phyloP scores from a whole-genome alignment of 148 eudicot genomes.

The Rhododendron kiyosumense region DNA sequence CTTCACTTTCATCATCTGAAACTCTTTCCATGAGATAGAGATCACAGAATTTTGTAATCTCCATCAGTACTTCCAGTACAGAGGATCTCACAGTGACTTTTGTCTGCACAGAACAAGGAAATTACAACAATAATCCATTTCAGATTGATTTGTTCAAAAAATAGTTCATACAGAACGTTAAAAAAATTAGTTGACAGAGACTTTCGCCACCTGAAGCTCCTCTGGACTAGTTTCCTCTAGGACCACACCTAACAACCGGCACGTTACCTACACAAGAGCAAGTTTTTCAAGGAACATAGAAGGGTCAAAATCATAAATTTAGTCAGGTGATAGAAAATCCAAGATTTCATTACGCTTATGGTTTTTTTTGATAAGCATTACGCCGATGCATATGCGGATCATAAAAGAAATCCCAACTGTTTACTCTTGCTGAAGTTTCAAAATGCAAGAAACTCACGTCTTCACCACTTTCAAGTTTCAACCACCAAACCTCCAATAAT shows the following conservation, averaged over 20 bases:
- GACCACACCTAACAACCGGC: constrained; percentile 74
- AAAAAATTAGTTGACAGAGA: not conserved
- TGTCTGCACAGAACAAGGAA: constrained; percentile 37
- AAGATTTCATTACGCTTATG: not conserved
- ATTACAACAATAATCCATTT: not conserved
- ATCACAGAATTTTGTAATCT: constrained; percentile 77
- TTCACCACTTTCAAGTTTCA: not conserved
- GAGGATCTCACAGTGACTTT: constrained; percentile 82
- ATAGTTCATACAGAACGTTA: not conserved
- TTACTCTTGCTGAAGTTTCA: not conserved
- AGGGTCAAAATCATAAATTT: not conserved
- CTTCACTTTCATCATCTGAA: constrained; percentile 91
- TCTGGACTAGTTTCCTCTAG: constrained; percentile 85
- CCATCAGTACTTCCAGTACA: constrained; percentile 75
- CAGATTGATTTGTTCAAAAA: not conserved
- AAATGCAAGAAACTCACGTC: not conserved
- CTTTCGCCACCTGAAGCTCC: constrained; percentile 71
- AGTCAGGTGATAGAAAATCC: not conserved
- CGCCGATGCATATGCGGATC: not conserved
- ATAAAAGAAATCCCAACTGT: not conserved
- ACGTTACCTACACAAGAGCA: constrained; percentile 54
- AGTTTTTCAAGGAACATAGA: not conserved
- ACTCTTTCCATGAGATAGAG: constrained; percentile 93
- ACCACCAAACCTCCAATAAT: not conserved
- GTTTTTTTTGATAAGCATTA: not conserved